Base-by-base conservation (phyloP, 2,329 filamentous ascomycete genomes). In the Aureobasidium sp. region DNA sequence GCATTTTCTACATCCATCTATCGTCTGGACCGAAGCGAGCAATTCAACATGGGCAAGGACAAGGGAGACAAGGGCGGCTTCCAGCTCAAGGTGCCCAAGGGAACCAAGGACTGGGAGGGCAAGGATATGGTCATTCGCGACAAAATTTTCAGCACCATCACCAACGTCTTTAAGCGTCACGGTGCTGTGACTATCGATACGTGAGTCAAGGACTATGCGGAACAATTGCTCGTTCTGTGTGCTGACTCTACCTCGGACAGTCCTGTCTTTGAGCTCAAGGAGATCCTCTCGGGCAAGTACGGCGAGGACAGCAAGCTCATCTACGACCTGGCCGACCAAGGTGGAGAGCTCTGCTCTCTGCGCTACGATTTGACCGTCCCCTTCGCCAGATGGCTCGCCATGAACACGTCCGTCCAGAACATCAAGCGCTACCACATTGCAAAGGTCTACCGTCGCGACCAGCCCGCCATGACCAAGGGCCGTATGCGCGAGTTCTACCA, bases 401-500 rank as follows among this genome's bases (percentile, higher is more conserved):
- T 95, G 90, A 96, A 96, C 77, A 83, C 87, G 66, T 82, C 85
- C 66, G 82, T 95, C 62, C 86, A 89, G 74, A 87, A 82, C 75
- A 93, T 96, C 78, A 96, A 96, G 80, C 85, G 93, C 70, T 97
- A 96, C 76, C 91, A 96, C 78, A 92, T 97, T 68, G 91, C 91
- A 68, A 96, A 96, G 78, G 92, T 96, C 57, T 92, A 91, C 77
- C 82, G 89, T 65, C 79, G 88, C 73, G 89, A 92, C 74, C 88
- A 91, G 74, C 89, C 89, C 27, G 89, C 91, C 64, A 90, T 97
- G 78, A 90, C 88, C 65, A 94, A 95, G 74, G 93, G 92, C 57
- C 86, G 92, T 60, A 94, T 96, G 88, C 85, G 93, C 71, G 93
- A 97, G 77, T 96, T 96, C 76, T 96, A 95, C 79, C 92, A 97